phyloP scores from a whole-genome alignment of 306 rosid species.

The Casuarina equisetifolia region DNA sequence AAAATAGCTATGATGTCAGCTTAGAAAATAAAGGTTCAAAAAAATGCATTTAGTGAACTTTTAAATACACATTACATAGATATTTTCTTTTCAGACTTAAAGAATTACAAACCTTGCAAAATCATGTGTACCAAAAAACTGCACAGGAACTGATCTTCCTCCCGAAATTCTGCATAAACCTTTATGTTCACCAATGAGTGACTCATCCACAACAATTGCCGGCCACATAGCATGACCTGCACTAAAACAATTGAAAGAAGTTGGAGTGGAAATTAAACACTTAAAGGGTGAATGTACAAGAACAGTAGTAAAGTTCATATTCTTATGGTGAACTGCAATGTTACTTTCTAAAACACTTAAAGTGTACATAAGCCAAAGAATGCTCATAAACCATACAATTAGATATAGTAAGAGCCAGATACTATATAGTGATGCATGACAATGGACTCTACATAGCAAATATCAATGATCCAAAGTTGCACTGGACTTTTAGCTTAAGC shows the following conservation, averaged over 20 bases:
- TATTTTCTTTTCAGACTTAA: conserved; percentile 25
- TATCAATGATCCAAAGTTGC: no score
- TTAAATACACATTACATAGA: conserved; percentile 12
- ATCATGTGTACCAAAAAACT: conserved; percentile 96
- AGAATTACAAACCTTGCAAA: conserved; percentile 77
- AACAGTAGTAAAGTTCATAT: conserved; percentile 11
- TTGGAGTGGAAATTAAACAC: conserved; percentile 13
- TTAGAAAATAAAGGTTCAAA: conserved; percentile 6
- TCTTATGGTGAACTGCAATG: not conserved
- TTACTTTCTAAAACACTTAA: not conserved
- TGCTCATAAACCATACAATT: not conserved
- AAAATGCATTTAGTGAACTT: conserved; percentile 7
- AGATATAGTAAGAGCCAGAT: not conserved
- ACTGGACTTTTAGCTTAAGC: not conserved
- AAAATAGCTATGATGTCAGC: conserved; percentile 9
- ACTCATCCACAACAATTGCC: conserved; percentile 91
- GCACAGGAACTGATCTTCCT: conserved; percentile 89
- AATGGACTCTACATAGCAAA: no score
- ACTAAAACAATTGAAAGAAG: conserved; percentile 31
- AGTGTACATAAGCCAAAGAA: not conserved
- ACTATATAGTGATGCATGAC: not conserved
- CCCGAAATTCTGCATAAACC: conserved; percentile 64
- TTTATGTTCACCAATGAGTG: conserved; percentile 74
- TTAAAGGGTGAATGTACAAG: conserved; percentile 14
- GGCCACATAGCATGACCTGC: conserved; percentile 99